Evolutionary conservation across 1,284 basidiomycete genomes (phyloP).

Genomic region (Taiwanofungus camphoratus): DNA sequence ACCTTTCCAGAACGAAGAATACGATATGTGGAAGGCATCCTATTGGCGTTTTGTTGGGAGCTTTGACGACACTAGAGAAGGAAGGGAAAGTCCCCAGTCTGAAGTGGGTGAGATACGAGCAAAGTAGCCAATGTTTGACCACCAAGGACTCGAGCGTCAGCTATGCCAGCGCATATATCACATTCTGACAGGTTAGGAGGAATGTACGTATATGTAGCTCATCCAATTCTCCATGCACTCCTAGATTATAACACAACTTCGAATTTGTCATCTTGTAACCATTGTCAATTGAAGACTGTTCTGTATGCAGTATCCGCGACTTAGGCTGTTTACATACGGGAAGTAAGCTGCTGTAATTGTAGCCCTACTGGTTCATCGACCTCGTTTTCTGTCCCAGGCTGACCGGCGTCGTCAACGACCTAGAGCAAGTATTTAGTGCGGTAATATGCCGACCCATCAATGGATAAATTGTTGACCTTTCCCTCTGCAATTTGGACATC

Average conservation of each 20-base stretch:
- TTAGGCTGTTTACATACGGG: slow-evolving; percentile 44
- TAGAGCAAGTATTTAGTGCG: slow-evolving; percentile 20
- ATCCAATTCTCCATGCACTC: neutral
- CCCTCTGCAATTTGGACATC: slow-evolving; percentile 53
- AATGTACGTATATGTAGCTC: slow-evolving; percentile 1
- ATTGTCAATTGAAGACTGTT: neutral
- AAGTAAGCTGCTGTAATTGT: slow-evolving; percentile 34
- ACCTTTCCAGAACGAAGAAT: slow-evolving; percentile 83
- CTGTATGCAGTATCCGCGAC: no score
- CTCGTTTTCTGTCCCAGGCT: slow-evolving; percentile 56
- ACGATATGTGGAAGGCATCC: slow-evolving; percentile 97
- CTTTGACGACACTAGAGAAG: slow-evolving; percentile 59
- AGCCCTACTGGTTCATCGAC: slow-evolving; percentile 49
- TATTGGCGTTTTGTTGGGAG: slow-evolving; percentile 86
- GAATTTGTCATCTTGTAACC: slow-evolving; percentile 12
- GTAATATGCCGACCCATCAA: neutral
- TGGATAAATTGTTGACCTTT: slow-evolving; percentile 28
- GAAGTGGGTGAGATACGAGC: slow-evolving; percentile 87
- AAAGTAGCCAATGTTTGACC: slow-evolving; percentile 74
- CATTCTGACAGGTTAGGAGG: slow-evolving; percentile 32
- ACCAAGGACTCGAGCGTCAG: slow-evolving; percentile 86
- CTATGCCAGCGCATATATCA: slow-evolving; percentile 86
- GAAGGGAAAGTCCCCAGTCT: slow-evolving; percentile 39
- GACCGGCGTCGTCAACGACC: slow-evolving; percentile 59
- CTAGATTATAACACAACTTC: neutral